Evolutionary conservation across 176 grass and related monocot genomes (phyloP).

Genomic region (Metroxylon sagu): DNA sequence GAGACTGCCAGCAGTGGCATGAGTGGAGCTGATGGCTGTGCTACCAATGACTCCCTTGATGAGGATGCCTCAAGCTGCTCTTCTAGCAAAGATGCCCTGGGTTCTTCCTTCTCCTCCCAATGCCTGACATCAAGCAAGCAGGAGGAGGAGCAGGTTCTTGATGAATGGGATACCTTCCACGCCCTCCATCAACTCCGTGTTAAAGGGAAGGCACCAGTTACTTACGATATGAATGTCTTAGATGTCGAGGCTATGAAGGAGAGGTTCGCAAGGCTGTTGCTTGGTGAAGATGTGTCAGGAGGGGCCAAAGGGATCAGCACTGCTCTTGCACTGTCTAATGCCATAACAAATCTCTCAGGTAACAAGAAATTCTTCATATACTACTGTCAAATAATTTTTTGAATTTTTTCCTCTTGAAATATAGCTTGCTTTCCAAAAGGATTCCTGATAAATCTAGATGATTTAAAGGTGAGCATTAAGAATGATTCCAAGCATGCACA

Average conservation of each 20-base stretch:
- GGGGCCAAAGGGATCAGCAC: constrained; percentile 59
- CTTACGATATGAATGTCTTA: constrained; percentile 50
- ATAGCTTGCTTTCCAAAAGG: too few species aligned
- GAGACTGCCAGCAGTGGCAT: constrained; percentile 58
- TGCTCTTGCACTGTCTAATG: constrained; percentile 82
- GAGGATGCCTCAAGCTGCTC: constrained; percentile 90
- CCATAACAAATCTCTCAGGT: constrained; percentile 86
- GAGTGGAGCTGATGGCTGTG: constrained; percentile 50
- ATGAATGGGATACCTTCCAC: constrained; percentile 37
- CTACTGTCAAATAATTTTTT: too few species aligned
- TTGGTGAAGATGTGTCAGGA: constrained; percentile 82
- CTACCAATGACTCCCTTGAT: constrained; percentile 56
- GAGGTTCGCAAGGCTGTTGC: constrained; percentile 76
- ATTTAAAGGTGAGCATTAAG: too few species aligned
- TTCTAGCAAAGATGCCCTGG: constrained; percentile 65
- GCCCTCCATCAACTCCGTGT: constrained; percentile 43
- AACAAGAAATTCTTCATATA: background rate
- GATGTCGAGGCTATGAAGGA: constrained; percentile 91
- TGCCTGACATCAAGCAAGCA: constrained; percentile 47
- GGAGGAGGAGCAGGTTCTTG: constrained; percentile 46
- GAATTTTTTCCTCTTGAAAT: too few species aligned
- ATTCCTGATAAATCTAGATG: too few species aligned
- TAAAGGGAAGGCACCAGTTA: constrained; percentile 62
- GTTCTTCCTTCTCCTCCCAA: constrained; percentile 66
- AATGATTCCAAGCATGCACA: too few species aligned